Evolutionary conservation across 306 rosid genomes (phyloP).

Genomic region (Cucumis cinereus): DNA sequence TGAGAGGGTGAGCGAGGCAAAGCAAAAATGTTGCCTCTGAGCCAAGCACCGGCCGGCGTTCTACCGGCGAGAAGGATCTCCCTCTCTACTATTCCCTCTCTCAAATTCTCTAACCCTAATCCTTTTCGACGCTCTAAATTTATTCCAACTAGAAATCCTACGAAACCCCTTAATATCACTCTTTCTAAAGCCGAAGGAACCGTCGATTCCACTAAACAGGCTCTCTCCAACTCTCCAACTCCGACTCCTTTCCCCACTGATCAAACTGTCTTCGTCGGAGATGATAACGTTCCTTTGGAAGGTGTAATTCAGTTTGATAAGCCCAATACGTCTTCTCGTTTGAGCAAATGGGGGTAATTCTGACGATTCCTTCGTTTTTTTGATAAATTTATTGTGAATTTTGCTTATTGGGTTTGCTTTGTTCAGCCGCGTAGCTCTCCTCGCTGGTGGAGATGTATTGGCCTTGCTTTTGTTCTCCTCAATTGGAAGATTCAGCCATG

Average conservation of each 20-base stretch:
- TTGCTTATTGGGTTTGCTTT: conserved; percentile 10
- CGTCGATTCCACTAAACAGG: conserved; percentile 32
- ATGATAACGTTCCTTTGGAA: conserved; percentile 65
- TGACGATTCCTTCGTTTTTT: not conserved
- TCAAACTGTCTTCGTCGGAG: conserved; percentile 48
- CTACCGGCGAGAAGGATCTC: conserved; percentile 30
- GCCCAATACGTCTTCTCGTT: conserved; percentile 41
- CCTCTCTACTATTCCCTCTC: conserved; percentile 19
- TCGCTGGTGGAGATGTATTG: conserved; percentile 83
- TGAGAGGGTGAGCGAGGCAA: not conserved
- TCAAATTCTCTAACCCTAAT: conserved; percentile 30
- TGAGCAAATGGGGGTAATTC: conserved; percentile 78
- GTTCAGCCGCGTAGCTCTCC: conserved; percentile 59
- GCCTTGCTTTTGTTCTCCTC: conserved; percentile 75
- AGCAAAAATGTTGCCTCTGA: conserved; percentile 33
- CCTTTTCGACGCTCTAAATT: conserved; percentile 28
- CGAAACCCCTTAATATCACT: conserved; percentile 30
- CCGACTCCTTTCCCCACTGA: conserved; percentile 29
- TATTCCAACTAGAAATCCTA: conserved; percentile 13
- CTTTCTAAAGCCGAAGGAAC: conserved; percentile 45
- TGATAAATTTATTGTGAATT: not conserved
- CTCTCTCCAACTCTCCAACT: conserved; percentile 15
- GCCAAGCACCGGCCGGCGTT: conserved; percentile 45
- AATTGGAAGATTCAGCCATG: conserved; percentile 83
- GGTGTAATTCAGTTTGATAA: conserved; percentile 93